Evolutionary conservation across 2,329 filamentous ascomycete species (phyloP).

Genomic region (Hypocrella siamensis): DNA sequence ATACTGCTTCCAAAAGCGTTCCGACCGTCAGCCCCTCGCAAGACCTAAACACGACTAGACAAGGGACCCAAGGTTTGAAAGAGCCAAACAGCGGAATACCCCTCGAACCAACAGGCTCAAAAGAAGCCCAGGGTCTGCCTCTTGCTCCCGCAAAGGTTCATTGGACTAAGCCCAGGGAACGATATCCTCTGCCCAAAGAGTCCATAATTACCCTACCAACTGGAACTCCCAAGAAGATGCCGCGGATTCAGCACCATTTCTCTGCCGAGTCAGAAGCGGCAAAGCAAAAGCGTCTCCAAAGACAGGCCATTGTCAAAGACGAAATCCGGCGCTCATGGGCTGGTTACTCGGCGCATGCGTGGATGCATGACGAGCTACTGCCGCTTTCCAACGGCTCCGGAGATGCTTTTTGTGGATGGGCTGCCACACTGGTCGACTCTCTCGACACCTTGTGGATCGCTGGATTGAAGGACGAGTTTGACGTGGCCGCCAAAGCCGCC

Average conservation of each 20-base stretch:
- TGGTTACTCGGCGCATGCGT: slow-evolving; percentile 67
- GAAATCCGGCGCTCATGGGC: slow-evolving; percentile 69
- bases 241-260: slow-evolving; percentile 63
- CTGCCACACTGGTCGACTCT: slow-evolving; percentile 70
- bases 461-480: slow-evolving; percentile 63
- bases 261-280: slow-evolving; percentile 43
- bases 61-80: no score
- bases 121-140: no score
- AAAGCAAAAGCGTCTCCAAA: slow-evolving; percentile 46
- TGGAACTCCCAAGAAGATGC: slow-evolving; percentile 52
- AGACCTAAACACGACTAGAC: no score
- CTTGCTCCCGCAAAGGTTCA: slow-evolving; percentile 26
- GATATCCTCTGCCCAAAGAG: slow-evolving; percentile 58
- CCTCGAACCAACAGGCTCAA: no score
- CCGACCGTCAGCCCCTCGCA: no score
- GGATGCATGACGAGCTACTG: slow-evolving; percentile 72
- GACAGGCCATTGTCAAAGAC: slow-evolving; percentile 51
- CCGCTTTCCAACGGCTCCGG: slow-evolving; percentile 52
- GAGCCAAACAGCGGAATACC: no score
- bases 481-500: slow-evolving; percentile 56
- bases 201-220: slow-evolving; percentile 64
- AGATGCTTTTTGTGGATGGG: slow-evolving; percentile 86
- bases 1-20: no score
- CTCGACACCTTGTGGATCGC: slow-evolving; percentile 82
- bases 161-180: slow-evolving; percentile 60